phyloP scores from a whole-genome alignment of 306 rosid genomes.

The Quercus berberidifolia region DNA sequence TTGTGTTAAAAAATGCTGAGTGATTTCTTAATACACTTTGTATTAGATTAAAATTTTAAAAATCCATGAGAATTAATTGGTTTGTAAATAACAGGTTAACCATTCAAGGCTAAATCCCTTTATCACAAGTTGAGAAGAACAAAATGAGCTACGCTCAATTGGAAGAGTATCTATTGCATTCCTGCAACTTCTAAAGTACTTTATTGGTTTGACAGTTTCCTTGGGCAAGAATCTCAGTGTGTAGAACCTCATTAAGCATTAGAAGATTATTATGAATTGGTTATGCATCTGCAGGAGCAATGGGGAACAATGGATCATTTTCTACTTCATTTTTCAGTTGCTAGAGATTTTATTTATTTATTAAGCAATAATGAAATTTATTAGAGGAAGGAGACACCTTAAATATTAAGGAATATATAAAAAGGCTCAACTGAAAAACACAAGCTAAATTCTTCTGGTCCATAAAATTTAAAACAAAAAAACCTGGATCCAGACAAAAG shows the following conservation, averaged over 20 bases:
- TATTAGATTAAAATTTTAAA: neutral
- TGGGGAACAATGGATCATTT: neutral
- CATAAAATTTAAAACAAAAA: too few species aligned
- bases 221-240: neutral
- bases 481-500: too few species aligned
- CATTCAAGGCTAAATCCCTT: too few species aligned
- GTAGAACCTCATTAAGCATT: neutral
- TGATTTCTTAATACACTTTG: neutral
- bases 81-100: neutral
- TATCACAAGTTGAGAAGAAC: too few species aligned
- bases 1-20: neutral
- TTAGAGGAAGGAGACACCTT: too few species aligned
- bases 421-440: too few species aligned
- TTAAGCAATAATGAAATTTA: too few species aligned
- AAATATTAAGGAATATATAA: too few species aligned
- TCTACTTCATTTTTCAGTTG: neutral
- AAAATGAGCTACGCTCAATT: too few species aligned
- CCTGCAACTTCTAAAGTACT: too few species aligned
- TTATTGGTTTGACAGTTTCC: neutral
- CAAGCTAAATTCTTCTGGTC: too few species aligned
- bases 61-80: neutral
- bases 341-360: neutral
- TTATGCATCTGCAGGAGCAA: neutral
- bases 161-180: too few species aligned
- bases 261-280: neutral